Evolutionary conservation across 2,329 filamentous ascomycete genomes (phyloP).

Genomic region (Trichophyton simii): DNA sequence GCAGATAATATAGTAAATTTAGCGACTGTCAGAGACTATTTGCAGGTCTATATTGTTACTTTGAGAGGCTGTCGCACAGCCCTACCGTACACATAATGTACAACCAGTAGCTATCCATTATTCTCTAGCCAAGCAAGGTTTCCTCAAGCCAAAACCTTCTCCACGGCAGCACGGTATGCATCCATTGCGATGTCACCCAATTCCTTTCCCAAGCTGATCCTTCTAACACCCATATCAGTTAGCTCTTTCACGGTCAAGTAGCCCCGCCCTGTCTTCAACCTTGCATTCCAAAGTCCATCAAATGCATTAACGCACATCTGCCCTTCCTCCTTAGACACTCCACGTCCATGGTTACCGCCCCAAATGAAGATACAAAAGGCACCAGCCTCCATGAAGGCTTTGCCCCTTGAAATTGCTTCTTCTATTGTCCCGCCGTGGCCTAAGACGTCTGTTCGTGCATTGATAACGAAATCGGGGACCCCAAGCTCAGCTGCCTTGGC

Average conservation of each 20-base stretch:
- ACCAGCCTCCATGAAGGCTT: constrained; percentile 41
- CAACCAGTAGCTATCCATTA: too few species aligned
- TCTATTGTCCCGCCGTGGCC: constrained; percentile 24
- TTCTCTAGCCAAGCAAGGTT: background rate
- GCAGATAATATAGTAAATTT: too few species aligned
- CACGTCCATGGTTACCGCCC: constrained; percentile 31
- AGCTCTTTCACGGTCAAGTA: constrained; percentile 9
- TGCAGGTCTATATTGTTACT: too few species aligned
- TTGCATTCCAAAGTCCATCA: constrained; percentile 28
- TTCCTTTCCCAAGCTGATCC: constrained; percentile 10
- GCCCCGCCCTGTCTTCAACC: constrained; percentile 8
- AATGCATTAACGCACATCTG: constrained; percentile 35
- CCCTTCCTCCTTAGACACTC: constrained; percentile 35
- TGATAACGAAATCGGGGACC: constrained; percentile 41
- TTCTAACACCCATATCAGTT: constrained; percentile 8
- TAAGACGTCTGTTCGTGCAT: constrained; percentile 43
- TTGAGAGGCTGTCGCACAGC: background rate
- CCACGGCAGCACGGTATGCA: constrained; percentile 6
- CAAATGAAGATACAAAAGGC: constrained; percentile 46
- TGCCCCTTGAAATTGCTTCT: constrained; percentile 40
- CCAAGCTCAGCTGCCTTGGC: constrained; percentile 33
- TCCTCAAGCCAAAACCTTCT: background rate
- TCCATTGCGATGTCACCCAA: constrained; percentile 11
- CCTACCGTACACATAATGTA: background rate
- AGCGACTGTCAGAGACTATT: too few species aligned